Evolutionary conservation across 805 yeast genomes (phyloP), one percentile per base, ranked within the genome.

Genomic region (Kodamaea fukazawae): DNA sequence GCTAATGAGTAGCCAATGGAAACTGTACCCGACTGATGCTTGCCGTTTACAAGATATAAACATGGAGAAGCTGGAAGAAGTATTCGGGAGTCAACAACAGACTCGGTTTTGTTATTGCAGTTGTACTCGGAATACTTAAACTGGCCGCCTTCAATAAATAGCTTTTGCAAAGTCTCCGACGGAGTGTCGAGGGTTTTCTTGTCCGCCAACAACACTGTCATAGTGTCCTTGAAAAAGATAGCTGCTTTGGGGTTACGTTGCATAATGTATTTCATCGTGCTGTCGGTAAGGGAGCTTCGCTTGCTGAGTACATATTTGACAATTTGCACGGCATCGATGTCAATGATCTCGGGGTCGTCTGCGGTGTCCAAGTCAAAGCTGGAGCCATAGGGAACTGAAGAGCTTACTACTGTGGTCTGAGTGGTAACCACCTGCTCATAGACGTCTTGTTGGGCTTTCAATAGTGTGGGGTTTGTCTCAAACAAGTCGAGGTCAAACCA

Each of bases 61-160:
- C 42, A 38, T 4, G 42, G 29, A 8, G 42, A 38, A 8, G 34
- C 37, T 13, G 42, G 36, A 12, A 33, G 14, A 22, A 25, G 25
- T 11, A 38, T 20, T 13, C 16, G n/a, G 4, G 27, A 29, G 13
- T 38, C 33, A 16, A 27, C n/a, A 13, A 18, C 17, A 2, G 18
- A 7, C 10, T 27, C 42, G 7, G 33, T 6, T 10, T 20, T 27
- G 15, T n/a, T 16, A 5, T 34, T 23, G 34, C 15, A 32, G 29
- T 33, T 32, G 18, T 27, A 29, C 27, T 38, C 42, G 7, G 5
- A 10, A 8, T 14, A 38, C 12, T 15, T 17, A 26, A 38, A 17
- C 7, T 15, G 11, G 13, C 25, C 22, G 10, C 41, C 36, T 17
- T 28, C 23, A 6, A 18, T 22, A 12, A 32, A 14, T 2, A 20